These are phyloP conservation scores for Ormosia semicastrata DNA, from an alignment of 306 rosid genomes.

Conservation along the genomic window DNA sequence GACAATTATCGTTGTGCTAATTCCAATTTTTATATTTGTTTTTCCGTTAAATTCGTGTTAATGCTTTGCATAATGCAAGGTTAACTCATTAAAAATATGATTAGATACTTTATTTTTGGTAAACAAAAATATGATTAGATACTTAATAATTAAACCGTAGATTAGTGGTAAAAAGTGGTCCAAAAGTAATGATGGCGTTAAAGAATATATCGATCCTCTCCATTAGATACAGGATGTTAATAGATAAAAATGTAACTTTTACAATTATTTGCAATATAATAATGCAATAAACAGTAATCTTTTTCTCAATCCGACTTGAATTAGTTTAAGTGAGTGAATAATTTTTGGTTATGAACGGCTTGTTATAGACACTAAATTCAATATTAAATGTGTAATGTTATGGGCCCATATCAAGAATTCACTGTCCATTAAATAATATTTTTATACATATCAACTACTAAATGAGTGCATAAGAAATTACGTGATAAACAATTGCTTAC, in stretches of 20 bases:
- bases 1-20: background rate
- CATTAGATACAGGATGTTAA: background rate
- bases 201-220: background rate
- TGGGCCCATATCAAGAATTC: no score
- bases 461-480: no score
- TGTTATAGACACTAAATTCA: no score
- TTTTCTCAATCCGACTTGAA: background rate
- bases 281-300: background rate
- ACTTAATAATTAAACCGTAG: constrained; percentile 28
- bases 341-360: no score
- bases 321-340: background rate
- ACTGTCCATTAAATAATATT: no score
- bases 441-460: no score
- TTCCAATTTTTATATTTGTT: background rate
- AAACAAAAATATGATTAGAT: background rate
- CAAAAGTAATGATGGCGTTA: constrained; percentile 10
- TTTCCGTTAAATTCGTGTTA: background rate
- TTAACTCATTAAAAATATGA: background rate
- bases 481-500: no score
- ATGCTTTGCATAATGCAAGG: background rate
- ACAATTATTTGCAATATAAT: background rate
- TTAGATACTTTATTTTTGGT: background rate
- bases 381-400: no score
- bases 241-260: background rate
- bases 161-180: constrained; percentile 25